Evolutionary conservation across 352 stramenopile genomes (phyloP).

Genomic region (Achlya hypogyna): DNA sequence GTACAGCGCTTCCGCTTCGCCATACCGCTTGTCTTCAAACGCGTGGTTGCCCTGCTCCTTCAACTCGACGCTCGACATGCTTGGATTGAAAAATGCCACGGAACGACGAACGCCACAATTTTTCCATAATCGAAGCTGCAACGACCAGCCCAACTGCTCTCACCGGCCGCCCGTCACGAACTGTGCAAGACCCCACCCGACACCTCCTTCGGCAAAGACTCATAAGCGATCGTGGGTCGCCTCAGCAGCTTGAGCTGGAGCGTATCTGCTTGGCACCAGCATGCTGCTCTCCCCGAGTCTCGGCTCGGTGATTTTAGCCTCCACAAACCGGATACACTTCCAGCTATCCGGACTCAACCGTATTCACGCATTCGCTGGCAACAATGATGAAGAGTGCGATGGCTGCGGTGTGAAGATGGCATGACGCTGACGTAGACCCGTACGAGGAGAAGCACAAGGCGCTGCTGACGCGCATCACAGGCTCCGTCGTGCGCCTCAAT

Average conservation of each 20-base stretch:
- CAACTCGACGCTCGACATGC: conserved; percentile 18
- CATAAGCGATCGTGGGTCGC: too few species aligned
- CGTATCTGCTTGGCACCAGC: too few species aligned
- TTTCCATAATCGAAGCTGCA: too few species aligned
- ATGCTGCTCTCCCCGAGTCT: too few species aligned
- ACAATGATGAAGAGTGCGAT: background rate
- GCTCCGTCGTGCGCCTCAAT: conserved; percentile 64
- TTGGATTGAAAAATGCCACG: too few species aligned
- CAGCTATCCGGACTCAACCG: background rate
- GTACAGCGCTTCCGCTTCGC: conserved; percentile 38
- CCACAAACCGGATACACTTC: background rate
- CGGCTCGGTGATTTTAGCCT: too few species aligned
- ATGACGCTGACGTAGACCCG: conserved; percentile 32
- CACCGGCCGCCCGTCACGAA: too few species aligned
- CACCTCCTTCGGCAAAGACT: too few species aligned
- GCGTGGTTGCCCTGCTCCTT: conserved; percentile 53
- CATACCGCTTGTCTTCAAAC: conserved; percentile 53
- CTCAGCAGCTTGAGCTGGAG: too few species aligned
- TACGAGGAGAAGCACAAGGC: conserved; percentile 85
- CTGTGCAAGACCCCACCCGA: too few species aligned
- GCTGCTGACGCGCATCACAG: conserved; percentile 65
- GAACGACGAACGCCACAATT: too few species aligned
- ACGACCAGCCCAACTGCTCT: too few species aligned
- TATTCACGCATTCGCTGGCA: background rate
- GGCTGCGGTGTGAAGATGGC: background rate